phyloP scores from a whole-genome alignment of 1,139 yeast genomes.

The Arxiozyma slooffiae region DNA sequence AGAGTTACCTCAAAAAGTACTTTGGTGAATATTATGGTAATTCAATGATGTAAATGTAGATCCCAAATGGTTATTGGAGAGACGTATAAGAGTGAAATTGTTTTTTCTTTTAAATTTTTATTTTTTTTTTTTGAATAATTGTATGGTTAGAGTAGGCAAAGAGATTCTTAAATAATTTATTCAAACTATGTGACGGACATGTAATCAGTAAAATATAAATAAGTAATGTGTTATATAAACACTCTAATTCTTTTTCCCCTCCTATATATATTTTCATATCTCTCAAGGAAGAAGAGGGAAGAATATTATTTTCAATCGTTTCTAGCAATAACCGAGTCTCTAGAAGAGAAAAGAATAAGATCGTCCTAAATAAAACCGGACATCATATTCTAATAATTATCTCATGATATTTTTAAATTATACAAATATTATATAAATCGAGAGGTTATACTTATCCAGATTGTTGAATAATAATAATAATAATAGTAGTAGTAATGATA shows the following conservation, averaged over 20 bases:
- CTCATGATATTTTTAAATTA: neutral
- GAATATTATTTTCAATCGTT: no score
- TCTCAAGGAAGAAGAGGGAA: no score
- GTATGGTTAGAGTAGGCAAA: slow-evolving; percentile 13
- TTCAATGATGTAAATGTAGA: slow-evolving; percentile 22
- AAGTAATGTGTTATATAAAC: neutral
- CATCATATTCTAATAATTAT: neutral
- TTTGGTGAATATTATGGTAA: slow-evolving; percentile 27
- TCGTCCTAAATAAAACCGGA: neutral
- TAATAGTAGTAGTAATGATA: no score
- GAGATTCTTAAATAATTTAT: slow-evolving; percentile 11
- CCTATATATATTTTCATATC: no score
- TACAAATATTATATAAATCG: neutral
- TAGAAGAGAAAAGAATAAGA: neutral
- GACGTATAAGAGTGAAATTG: slow-evolving; percentile 25
- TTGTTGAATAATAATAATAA: no score
- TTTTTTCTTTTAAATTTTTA: no score
- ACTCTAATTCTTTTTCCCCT: neutral
- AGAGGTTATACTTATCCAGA: neutral
- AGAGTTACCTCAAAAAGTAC: slow-evolving; percentile 22
- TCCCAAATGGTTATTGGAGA: slow-evolving; percentile 21
- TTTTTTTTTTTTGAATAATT: slow-evolving; percentile 19
- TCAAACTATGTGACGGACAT: neutral
- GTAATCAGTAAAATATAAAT: neutral
- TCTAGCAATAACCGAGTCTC: neutral